Evolutionary conservation across 179 eudicot species (phyloP).

Genomic region (Beta macrorhiza): DNA sequence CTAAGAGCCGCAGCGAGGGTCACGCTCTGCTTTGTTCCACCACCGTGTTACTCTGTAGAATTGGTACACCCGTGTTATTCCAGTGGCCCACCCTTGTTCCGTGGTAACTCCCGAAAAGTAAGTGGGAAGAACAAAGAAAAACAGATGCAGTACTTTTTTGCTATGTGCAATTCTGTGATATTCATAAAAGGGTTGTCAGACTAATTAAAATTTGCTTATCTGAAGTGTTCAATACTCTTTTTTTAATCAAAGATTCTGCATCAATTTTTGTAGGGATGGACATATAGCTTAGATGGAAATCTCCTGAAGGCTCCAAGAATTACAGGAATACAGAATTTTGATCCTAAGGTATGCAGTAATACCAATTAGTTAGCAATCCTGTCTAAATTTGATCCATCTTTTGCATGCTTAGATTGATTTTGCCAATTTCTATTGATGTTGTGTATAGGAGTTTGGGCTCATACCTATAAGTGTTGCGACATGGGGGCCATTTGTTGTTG

Average conservation of each 20-base stretch:
- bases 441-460: constrained; percentile 75
- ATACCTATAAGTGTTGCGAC: constrained; percentile 56
- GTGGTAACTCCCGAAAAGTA: too few relatives aligned
- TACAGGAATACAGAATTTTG: constrained; percentile 63
- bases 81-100: too few relatives aligned
- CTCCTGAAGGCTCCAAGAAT: constrained; percentile 81
- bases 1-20: too few relatives aligned
- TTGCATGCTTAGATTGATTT: background rate
- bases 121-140: too few relatives aligned
- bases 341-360: constrained; percentile 50
- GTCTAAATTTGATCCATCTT: constrained; percentile 4
- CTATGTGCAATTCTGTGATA: background rate
- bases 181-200: background rate
- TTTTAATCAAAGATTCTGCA: background rate
- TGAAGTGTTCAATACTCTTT: background rate
- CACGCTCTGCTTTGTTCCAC: too few relatives aligned
- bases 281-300: constrained; percentile 78
- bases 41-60: too few relatives aligned
- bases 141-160: background rate
- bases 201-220: background rate
- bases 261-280: constrained; percentile 67
- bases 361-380: background rate
- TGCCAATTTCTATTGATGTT: constrained; percentile 19
- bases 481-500: constrained; percentile 88
- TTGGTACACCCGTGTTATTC: too few relatives aligned